These are phyloP conservation scores for Phytophthora nicotianae DNA, from an alignment of 352 stramenopile species.

Conservation along the genomic window DNA sequence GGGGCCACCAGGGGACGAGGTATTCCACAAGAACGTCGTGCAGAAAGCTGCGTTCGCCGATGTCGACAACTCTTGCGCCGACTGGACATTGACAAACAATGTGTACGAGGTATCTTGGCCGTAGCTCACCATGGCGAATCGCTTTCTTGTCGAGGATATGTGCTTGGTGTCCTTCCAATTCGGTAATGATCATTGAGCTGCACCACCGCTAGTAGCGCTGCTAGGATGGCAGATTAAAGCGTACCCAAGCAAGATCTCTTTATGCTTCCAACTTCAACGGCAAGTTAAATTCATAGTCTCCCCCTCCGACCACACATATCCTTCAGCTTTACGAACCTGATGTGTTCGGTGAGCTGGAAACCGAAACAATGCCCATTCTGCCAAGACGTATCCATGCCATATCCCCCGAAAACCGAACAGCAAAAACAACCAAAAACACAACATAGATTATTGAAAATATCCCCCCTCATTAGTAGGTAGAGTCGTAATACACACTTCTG, in stretches of 20 bases:
- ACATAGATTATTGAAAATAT: constrained; percentile 28
- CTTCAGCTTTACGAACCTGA: too few species aligned
- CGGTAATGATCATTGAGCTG: constrained; percentile 15
- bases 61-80: constrained; percentile 17
- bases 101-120: constrained; percentile 16
- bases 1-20: background rate
- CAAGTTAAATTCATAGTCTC: too few species aligned
- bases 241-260: too few species aligned
- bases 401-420: constrained; percentile 10
- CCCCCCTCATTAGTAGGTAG: background rate
- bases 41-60: constrained; percentile 18
- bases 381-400: too few species aligned
- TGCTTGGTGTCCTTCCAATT: constrained; percentile 3
- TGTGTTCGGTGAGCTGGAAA: too few species aligned
- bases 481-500: constrained; percentile 9
- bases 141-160: too few species aligned
- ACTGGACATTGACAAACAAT: constrained; percentile 14
- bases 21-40: constrained; percentile 28
- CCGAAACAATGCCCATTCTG: too few species aligned
- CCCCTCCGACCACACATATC: too few species aligned
- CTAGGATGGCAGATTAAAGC: too few species aligned
- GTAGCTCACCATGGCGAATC: constrained; percentile 20
- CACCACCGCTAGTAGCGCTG: too few species aligned
- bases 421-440: constrained; percentile 14
- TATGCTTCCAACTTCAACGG: too few species aligned